Percentiles rank a stretch among this genome's conserved stretches.
Evolutionary conservation across 306 rosid genomes (phyloP).

Genomic region (Dalbergia cultrata): DNA sequence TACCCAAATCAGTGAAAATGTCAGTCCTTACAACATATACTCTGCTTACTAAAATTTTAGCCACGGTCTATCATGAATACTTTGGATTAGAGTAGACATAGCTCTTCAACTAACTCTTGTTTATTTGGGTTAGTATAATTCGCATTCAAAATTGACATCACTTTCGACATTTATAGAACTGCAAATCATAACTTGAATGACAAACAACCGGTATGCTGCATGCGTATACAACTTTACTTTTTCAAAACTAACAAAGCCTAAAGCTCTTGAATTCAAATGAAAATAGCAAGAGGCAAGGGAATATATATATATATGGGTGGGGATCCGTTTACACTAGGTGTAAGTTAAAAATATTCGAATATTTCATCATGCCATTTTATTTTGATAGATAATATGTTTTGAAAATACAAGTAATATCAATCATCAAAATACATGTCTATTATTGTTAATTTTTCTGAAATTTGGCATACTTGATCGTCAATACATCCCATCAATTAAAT

Average conservation of each 20-base stretch:
- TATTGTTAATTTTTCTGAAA: too few relatives aligned
- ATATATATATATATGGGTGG: too few relatives aligned
- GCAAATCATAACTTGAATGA: slow-evolving; percentile 8
- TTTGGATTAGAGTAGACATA: background rate
- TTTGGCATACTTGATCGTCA: too few relatives aligned
- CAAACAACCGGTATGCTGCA: background rate
- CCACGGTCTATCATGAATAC: background rate
- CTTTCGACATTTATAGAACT: slow-evolving; percentile 2
- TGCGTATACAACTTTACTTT: background rate
- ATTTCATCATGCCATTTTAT: too few relatives aligned
- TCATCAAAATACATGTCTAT: too few relatives aligned
- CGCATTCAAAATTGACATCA: background rate
- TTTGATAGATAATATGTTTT: too few relatives aligned
- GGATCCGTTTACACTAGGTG: too few relatives aligned
- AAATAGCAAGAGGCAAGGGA: slow-evolving; percentile 7
- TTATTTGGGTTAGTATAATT: slow-evolving; percentile 10
- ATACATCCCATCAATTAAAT: too few relatives aligned
- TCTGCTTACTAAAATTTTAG: background rate
- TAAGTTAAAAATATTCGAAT: too few relatives aligned
- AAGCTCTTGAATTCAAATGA: background rate
- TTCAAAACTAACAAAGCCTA: background rate
- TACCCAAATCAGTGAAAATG: slow-evolving; percentile 10
- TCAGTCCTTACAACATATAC: background rate
- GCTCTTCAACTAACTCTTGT: slow-evolving; percentile 6
- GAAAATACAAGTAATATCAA: too few relatives aligned